Evolutionary conservation across 176 grass and related monocot species (phyloP).

Genomic region (Rhipidocladum racemiflorum): DNA sequence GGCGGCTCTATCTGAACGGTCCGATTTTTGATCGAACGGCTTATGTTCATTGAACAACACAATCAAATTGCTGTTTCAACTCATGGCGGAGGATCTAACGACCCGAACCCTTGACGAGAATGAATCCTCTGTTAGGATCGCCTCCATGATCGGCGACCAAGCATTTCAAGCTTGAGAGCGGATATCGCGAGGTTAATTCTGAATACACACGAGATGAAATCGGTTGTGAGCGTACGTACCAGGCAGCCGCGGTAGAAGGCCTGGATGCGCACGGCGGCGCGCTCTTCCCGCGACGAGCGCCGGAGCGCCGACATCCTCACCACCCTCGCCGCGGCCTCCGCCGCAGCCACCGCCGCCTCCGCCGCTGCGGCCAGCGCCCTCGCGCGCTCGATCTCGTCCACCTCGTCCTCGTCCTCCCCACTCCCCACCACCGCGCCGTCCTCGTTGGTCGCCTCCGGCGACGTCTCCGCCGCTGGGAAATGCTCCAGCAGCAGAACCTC

Average conservation of each 20-base stretch:
- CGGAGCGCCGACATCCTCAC: conserved; percentile 49
- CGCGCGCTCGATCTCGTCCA: conserved; percentile 42
- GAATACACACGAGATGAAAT: too few relatives aligned
- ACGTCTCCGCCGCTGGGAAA: conserved; percentile 57
- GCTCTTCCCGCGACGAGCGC: conserved; percentile 48
- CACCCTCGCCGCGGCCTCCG: conserved; percentile 57
- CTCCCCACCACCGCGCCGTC: background rate
- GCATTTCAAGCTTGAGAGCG: too few relatives aligned
- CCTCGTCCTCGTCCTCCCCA: conserved; percentile 17
- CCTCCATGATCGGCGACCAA: too few relatives aligned
- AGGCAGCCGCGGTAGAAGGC: conserved; percentile 75
- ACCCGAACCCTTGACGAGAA: too few relatives aligned
- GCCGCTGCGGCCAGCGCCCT: conserved; percentile 35
- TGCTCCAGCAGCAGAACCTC: conserved; percentile 75
- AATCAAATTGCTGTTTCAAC: background rate
- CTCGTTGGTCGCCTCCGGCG: conserved; percentile 50
- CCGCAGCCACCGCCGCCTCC: conserved; percentile 43
- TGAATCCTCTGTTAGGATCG: too few relatives aligned
- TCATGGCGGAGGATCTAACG: too few relatives aligned
- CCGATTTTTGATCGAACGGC: background rate
- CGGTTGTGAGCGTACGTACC: conserved; percentile 42
- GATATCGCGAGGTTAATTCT: too few relatives aligned
- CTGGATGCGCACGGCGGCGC: conserved; percentile 74
- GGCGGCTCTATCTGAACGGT: background rate
- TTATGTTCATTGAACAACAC: background rate